Evolutionary conservation across 2,329 filamentous ascomycete genomes (phyloP).

Genomic region (Arthroderma sp.): DNA sequence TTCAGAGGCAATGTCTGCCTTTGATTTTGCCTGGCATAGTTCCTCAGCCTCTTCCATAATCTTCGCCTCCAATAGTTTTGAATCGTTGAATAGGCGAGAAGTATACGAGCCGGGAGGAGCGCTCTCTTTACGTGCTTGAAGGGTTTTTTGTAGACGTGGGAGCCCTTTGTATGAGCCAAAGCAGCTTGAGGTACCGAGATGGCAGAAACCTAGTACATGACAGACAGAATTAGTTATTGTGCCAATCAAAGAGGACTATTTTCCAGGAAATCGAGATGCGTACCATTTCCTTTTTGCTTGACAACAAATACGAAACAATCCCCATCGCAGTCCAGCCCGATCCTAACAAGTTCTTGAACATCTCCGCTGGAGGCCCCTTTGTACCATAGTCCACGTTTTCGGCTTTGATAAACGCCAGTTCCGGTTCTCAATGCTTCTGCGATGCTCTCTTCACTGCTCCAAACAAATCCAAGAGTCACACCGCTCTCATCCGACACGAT

Average conservation of each 20-base stretch:
- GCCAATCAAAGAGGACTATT: background rate
- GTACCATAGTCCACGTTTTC: constrained; percentile 90
- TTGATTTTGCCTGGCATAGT: constrained; percentile 71
- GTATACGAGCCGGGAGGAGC: constrained; percentile 89
- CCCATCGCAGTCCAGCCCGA: constrained; percentile 83
- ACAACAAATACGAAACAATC: constrained; percentile 87
- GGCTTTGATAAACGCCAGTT: constrained; percentile 83
- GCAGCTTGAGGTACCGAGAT: constrained; percentile 81
- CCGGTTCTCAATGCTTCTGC: constrained; percentile 71
- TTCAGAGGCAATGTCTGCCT: constrained; percentile 80
- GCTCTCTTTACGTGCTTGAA: constrained; percentile 65
- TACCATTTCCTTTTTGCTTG: constrained; percentile 66
- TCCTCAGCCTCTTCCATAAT: constrained; percentile 98
- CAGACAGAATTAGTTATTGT: constrained; percentile 5
- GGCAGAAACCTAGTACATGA: constrained; percentile 57
- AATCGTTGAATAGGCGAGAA: constrained; percentile 78
- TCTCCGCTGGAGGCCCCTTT: constrained; percentile 93
- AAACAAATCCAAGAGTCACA: constrained; percentile 74
- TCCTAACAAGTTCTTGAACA: constrained; percentile 72
- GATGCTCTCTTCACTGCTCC: constrained; percentile 85
- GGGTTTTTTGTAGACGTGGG: constrained; percentile 72
- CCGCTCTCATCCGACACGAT: constrained; percentile 83
- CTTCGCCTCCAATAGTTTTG: constrained; percentile 80
- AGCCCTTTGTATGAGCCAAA: constrained; percentile 78
- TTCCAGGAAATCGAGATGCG: constrained; percentile 6